phyloP scores from a whole-genome alignment of 1,284 basidiomycete species.

The Golubevia sp. region DNA sequence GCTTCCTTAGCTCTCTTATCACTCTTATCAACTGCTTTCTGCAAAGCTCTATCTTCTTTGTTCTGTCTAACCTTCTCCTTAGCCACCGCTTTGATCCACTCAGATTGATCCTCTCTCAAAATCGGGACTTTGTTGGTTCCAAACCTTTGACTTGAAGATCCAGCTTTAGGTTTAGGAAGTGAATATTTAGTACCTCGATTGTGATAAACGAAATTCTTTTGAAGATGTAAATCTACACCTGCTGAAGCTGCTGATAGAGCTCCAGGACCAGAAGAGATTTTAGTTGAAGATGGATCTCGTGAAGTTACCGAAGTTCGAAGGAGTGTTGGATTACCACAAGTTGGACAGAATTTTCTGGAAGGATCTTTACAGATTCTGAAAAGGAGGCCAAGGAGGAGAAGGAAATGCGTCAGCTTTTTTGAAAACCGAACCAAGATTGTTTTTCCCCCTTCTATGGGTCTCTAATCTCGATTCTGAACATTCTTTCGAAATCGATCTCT shows the following conservation, averaged over 20 bases:
- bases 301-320: slow-evolving; percentile 89
- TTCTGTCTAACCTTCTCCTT: slow-evolving; percentile 9
- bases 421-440: neutral
- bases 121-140: slow-evolving; percentile 20
- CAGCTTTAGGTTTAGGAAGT: slow-evolving; percentile 87
- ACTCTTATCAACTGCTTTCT: too few relatives aligned
- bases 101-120: slow-evolving; percentile 55
- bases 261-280: too few relatives aligned
- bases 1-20: slow-evolving; percentile 21
- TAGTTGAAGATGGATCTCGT: slow-evolving; percentile 62
- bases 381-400: neutral
- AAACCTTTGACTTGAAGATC: slow-evolving; percentile 60
- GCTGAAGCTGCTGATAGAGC: too few relatives aligned
- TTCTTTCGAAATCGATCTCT: too few relatives aligned
- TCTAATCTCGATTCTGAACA: too few relatives aligned
- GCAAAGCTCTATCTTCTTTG: slow-evolving; percentile 21
- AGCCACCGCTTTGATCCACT: slow-evolving; percentile 48
- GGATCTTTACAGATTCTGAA: slow-evolving; percentile 90
- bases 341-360: slow-evolving; percentile 94
- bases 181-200: slow-evolving; percentile 90
- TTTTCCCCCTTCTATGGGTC: too few relatives aligned
- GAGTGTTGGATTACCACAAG: slow-evolving; percentile 91
- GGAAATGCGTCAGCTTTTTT: too few relatives aligned
- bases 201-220: slow-evolving; percentile 78
- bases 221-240: slow-evolving; percentile 39